Evolutionary conservation across 331 rosid genomes (phyloP), one percentile per base, ranked within the genome.

Genomic region (Malus hybrid): DNA sequence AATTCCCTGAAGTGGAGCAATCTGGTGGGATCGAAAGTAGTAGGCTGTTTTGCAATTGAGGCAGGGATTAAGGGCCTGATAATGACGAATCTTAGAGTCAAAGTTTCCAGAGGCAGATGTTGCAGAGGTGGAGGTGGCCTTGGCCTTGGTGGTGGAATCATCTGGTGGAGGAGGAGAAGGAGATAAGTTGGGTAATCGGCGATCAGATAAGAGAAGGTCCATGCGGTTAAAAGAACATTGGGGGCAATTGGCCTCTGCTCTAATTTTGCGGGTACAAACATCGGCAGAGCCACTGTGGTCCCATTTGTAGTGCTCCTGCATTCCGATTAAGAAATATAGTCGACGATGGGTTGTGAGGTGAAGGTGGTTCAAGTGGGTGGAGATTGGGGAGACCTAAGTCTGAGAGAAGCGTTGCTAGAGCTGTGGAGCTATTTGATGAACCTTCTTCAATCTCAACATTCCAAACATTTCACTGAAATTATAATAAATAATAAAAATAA

Each of bases 241-340:
- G 1, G 99, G 99, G 75, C 99, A 94, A 75, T 90, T 88, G 39
- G 95, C 88, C 82, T 91, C 99, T 1, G 95, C 99, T 71, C 95
- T 85, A 67, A 94, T 91, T 82, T 85, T 91, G 29, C 96, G 85
- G 84, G 80, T 76, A 6, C 79, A 84, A 64, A 64, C 71, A 76
- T 81, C 79, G 74, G 83, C 87, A 8, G 98, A 88, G 48, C 98
- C 97, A 4, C 98, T 88, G 16, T 88, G 96, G 87, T 87, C 98
- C 97, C 96, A 91, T 77, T 90, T 93, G 81, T 88, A 85, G 29
- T 97, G 85, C 79, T 86, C 90, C 84, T 93, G 98, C 29, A 87
- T 85, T 54, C 93, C 93, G 56, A 85, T 66, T 3, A 81, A 71
- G 22, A 88, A 69, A 54, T 84, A 91, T 0, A 93, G 82, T 7